phyloP scores from a whole-genome alignment of 2,329 filamentous ascomycete species.

The Lasiodiplodia sp. region DNA sequence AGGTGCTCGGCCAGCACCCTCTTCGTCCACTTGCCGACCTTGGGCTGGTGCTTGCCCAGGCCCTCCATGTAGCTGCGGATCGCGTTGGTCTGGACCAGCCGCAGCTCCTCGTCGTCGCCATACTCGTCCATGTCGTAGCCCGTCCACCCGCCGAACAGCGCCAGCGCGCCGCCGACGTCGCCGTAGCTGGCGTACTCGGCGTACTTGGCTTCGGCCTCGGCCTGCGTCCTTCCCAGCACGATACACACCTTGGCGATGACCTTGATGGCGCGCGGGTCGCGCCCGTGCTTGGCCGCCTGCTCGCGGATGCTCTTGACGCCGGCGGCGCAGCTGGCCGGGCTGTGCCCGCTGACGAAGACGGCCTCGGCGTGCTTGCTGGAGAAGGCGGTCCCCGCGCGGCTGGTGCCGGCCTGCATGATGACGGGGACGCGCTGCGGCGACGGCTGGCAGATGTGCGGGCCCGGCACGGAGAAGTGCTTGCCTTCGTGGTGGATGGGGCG shows the following conservation, averaged over 20 bases:
- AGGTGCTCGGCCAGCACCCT: slow-evolving; percentile 72
- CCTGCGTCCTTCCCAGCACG: slow-evolving; percentile 69
- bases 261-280: slow-evolving; percentile 69
- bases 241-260: slow-evolving; percentile 72
- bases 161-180: slow-evolving; percentile 70
- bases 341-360: slow-evolving; percentile 73
- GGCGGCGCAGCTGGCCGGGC: slow-evolving; percentile 66
- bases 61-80: slow-evolving; percentile 32
- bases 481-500: slow-evolving; percentile 71
- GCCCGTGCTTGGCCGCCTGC: slow-evolving; percentile 60
- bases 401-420: slow-evolving; percentile 74
- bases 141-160: slow-evolving; percentile 78
- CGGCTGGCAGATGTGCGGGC: slow-evolving; percentile 71
- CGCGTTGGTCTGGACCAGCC: slow-evolving; percentile 31
- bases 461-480: slow-evolving; percentile 69
- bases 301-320: slow-evolving; percentile 69
- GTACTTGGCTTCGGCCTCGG: slow-evolving; percentile 71
- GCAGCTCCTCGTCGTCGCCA: slow-evolving; percentile 68
- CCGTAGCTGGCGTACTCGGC: slow-evolving; percentile 68
- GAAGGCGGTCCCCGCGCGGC: slow-evolving; percentile 69
- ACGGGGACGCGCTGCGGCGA: slow-evolving; percentile 73
- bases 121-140: slow-evolving; percentile 69
- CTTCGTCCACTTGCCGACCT: slow-evolving; percentile 72
- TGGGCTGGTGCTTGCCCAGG: slow-evolving; percentile 35
- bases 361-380: slow-evolving; percentile 75